These are phyloP conservation scores for Trichoderma semiorbis DNA, from an alignment of 2,329 filamentous ascomycete species.

Conservation along the genomic window DNA sequence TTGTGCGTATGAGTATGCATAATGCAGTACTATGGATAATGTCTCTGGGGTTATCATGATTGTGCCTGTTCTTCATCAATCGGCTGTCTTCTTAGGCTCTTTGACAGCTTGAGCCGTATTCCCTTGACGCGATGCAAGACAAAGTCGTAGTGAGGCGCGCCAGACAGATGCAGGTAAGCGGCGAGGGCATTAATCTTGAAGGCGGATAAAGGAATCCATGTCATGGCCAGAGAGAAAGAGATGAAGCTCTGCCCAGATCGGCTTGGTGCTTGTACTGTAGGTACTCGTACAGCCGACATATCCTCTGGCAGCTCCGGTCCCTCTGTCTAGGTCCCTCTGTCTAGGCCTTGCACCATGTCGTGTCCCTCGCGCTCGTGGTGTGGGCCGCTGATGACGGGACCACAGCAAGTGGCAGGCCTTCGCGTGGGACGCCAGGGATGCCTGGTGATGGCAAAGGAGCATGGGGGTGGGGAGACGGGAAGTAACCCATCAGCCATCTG, in stretches of 20 bases:
- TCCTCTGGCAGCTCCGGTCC: neutral
- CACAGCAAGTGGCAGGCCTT: conserved; percentile 15
- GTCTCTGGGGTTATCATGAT: neutral
- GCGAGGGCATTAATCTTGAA: neutral
- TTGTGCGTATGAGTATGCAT: conserved; percentile 4
- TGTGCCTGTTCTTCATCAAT: neutral
- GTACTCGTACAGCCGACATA: neutral
- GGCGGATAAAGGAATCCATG: conserved; percentile 2
- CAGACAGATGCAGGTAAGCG: neutral
- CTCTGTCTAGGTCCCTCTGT: conserved; percentile 5
- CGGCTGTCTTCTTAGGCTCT: neutral
- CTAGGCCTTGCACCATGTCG: neutral
- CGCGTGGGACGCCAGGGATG: conserved; percentile 17
- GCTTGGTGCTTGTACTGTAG: neutral
- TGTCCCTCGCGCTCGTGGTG: conserved; percentile 1
- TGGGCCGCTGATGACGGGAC: neutral
- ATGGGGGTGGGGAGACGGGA: conserved; percentile 23
- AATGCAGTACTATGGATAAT: neutral
- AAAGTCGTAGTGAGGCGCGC: neutral
- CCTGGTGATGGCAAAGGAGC: conserved; percentile 20
- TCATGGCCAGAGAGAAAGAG: neutral
- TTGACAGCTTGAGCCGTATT: neutral
- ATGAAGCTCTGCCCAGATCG: conserved; percentile 13
- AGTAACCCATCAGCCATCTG: conserved; percentile 26
- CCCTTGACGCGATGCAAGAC: neutral